Evolutionary conservation across 768 basidiomycete genomes (phyloP), one percentile per base, ranked within the genome.

Genomic region (Royoungia palumana): DNA sequence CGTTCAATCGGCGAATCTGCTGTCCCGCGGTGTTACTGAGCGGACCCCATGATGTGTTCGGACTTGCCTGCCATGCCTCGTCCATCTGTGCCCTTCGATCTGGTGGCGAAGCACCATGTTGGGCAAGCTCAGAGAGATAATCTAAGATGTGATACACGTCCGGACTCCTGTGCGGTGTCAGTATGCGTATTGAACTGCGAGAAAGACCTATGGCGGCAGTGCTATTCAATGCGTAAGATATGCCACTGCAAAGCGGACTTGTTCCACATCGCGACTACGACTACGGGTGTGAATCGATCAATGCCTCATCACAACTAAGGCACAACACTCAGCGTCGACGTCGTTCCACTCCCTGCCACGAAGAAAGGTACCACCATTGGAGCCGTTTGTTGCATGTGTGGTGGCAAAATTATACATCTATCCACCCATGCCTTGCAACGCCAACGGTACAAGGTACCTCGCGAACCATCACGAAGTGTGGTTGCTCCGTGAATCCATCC

Each of bases 391-490:
- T n/a, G n/a, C n/a, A n/a, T n/a, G n/a, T n/a, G n/a, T n/a, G n/a
- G n/a, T n/a, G n/a, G n/a, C 10, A 28, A 13, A 10, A 20, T 28
- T 46, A 1, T 25, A 40, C 7, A 13, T n/a, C 21, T 21, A 46
- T 9, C 70, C 65, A 56, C 72, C 69, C 55, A 77, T 16, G 59
- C 75, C 46, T 51, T 82, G 59, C 22, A 79, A 81, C 49, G 89
- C 89, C 0, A n/a, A n/a, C n/a, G n/a, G n/a, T n/a, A n/a, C n/a
- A 62, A 96, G 90, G 13, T 87, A 78, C 0, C 94, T 94, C 2
- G 91, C 96, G 21, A 92, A 89, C 96, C 95, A 99, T 96, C 96
- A 99, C n/a, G 88, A 85, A 68, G 66, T 98, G 98, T 55, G 92
- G 91, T 45, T 96, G 75, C 0, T 96, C 96, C 46, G 77, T 79